Evolutionary conservation across 2,329 filamentous ascomycete species (phyloP).

Genomic region (Didymella pinodella): DNA sequence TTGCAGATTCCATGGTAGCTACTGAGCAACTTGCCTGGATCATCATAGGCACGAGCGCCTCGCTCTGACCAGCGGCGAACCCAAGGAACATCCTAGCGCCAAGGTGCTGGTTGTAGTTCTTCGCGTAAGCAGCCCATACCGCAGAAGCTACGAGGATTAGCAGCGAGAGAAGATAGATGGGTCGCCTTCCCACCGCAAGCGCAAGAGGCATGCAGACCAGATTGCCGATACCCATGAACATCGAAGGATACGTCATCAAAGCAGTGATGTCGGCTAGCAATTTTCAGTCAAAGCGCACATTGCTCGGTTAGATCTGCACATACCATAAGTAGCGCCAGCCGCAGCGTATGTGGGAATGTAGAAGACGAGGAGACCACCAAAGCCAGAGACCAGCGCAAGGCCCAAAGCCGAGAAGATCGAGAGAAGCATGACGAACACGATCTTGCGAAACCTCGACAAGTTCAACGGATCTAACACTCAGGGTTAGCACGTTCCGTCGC

Average conservation of each 20-base stretch:
- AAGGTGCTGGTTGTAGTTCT: slow-evolving; percentile 44
- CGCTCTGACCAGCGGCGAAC: slow-evolving; percentile 54
- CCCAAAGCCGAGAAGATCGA: neutral
- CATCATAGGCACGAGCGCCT: slow-evolving; percentile 55
- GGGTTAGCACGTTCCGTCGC: neutral
- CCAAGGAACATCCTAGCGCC: slow-evolving; percentile 51
- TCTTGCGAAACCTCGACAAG: neutral
- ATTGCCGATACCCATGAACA: neutral
- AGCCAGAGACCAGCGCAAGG: neutral
- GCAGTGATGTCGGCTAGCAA: neutral
- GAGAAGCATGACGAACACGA: neutral
- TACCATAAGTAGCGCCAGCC: too few relatives aligned
- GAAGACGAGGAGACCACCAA: neutral
- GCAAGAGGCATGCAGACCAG: neutral
- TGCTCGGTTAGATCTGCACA: too few relatives aligned
- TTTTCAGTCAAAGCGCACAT: neutral
- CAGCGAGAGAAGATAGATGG: neutral
- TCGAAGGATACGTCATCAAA: neutral
- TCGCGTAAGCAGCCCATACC: neutral
- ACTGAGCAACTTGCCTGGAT: slow-evolving; percentile 26
- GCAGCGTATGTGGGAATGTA: neutral
- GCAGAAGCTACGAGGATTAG: neutral
- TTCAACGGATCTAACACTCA: neutral
- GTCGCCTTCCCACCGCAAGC: neutral
- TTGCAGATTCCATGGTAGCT: neutral